Evolutionary conservation across 805 yeast species (phyloP).

Genomic region (Yamadazyma takamatsuzukensis): DNA sequence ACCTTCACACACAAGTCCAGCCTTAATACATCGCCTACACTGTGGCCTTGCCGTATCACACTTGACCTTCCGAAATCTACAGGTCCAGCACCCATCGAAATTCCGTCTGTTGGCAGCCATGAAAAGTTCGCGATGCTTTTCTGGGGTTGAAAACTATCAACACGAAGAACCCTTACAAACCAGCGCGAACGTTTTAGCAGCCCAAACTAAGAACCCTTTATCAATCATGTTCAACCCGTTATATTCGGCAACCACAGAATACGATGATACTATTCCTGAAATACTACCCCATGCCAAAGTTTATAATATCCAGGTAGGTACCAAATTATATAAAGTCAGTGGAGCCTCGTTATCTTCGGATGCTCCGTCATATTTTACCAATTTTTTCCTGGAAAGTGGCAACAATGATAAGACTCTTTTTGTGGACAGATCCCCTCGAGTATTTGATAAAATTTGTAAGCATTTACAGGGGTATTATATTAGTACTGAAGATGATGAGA

Average conservation of each 20-base stretch:
- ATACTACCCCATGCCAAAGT: constrained; percentile 66
- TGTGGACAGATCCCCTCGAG: constrained; percentile 70
- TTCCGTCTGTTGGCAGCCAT: too few species aligned
- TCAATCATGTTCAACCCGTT: constrained; percentile 5
- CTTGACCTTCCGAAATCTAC: constrained; percentile 50
- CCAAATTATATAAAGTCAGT: constrained; percentile 55
- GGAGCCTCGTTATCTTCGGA: constrained; percentile 87
- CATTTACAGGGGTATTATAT: constrained; percentile 83
- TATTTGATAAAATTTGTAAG: constrained; percentile 60
- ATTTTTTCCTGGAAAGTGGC: constrained; percentile 47
- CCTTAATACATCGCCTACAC: constrained; percentile 45
- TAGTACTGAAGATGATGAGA: constrained; percentile 51
- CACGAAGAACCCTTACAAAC: too few species aligned
- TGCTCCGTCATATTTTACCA: constrained; percentile 84
- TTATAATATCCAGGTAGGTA: constrained; percentile 70
- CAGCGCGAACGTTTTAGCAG: too few species aligned
- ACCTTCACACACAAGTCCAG: constrained; percentile 45
- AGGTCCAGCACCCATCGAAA: constrained; percentile 56
- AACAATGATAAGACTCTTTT: constrained; percentile 45
- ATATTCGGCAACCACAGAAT: constrained; percentile 20
- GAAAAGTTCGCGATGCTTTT: too few species aligned
- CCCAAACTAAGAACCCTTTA: too few species aligned
- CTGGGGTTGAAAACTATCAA: too few species aligned
- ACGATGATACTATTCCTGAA: constrained; percentile 43
- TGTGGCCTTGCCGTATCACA: constrained; percentile 47